Base-by-base conservation (phyloP, 2,329 filamentous ascomycete genomes). In the Colletotrichum tropicale region DNA sequence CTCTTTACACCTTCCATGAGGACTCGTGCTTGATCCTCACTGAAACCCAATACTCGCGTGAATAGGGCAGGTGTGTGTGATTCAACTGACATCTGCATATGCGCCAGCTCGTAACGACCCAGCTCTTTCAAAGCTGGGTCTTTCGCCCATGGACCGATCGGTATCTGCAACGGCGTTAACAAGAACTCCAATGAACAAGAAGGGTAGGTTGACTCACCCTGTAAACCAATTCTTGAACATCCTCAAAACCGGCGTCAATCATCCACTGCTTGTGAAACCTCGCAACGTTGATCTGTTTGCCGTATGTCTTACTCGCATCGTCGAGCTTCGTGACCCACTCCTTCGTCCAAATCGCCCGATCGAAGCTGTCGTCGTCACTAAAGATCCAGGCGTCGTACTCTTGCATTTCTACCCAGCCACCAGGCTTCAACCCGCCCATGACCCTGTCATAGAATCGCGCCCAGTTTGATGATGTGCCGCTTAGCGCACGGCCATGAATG, bases 51-150 rank as follows among this genome's bases (percentile, higher is more conserved):
- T 0, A 85, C 84, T 2, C 85, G 81, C 0, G 84, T 84, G 74
- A 86, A 85, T 12, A 87, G 79, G 0, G 85, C 85, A 0, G 83
- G 85, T 2, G 84, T 85, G 68, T 87, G 84, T 13, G 85, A 86
- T 61, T 84, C 85, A 3, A 85, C 84, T 18, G 84, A 84, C 85
- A 86, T 86, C 70, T 86, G 84, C 85, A 86, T 86, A 60, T 86
- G 84, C 0, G 82, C 78, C 58, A 83, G 78, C 78, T 86, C 84
- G 66, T 81, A 85, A 1, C 79, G 78, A 48, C 84, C 84, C 0
- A 85, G 76, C 64, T 86, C 84, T 70, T 86, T 86, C 43, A 86
- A 74, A 3, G 77, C 73, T 5, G 81, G 80, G 2, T 85, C 82
- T 67, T 83, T 85, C 30, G 84, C 81, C 84, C 84, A 86, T 0